Evolutionary conservation across 306 rosid species (phyloP), one percentile per base, ranked within the genome.

Genomic region (Potentilla sterilis): DNA sequence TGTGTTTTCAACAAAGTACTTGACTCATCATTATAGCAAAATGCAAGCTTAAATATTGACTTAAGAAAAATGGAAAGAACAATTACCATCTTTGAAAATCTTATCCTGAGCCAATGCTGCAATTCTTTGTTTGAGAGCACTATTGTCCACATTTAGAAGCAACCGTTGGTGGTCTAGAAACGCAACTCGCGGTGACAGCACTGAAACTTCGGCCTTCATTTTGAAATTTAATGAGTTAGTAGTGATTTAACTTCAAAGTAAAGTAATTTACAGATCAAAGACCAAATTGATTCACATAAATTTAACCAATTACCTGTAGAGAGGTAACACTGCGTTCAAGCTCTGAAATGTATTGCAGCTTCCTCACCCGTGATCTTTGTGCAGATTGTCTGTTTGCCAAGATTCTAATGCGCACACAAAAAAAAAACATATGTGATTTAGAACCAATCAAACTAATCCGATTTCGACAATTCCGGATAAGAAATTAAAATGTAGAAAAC

Each of bases 371-470:
- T 74, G 99, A 92, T 89, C 97, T 88, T 69, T 95, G 99, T 0
- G 99, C 99, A 3, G 97, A 95, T 87, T 95, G 97, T 77, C 99
- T 87, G 84, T 95, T 95, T 75, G 99, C 99, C 88, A 95, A 78
- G 64, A 95, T 95, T 83, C 99, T 95, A 80, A 75, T 76, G 77
- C 74, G 49, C 70, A 49, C 18, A 59, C 44, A 59, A 59, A 37
- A 37, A 37, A 1, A 37, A 37, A 9, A 40, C 38, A 77, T 15
- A 79, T 9, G 69, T 7, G 44, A 74, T 41, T 67, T 67, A 22
- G 41, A 58, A 72, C 40, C 4, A 54, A 21, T 9, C 61, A 54
- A 47, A 47, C 51, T 52, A 15, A 49, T 6, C 57, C 57, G 28
- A 28, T 28, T 28, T 28, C 28, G 1, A 0, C 9, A 51, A 16